A percentile compares a stretch with the other conserved stretches of the same genome.
These are phyloP conservation scores for Taxillus chinensis DNA, from an alignment of 164 flowering plant genomes.

Conservation along the genomic window DNA sequence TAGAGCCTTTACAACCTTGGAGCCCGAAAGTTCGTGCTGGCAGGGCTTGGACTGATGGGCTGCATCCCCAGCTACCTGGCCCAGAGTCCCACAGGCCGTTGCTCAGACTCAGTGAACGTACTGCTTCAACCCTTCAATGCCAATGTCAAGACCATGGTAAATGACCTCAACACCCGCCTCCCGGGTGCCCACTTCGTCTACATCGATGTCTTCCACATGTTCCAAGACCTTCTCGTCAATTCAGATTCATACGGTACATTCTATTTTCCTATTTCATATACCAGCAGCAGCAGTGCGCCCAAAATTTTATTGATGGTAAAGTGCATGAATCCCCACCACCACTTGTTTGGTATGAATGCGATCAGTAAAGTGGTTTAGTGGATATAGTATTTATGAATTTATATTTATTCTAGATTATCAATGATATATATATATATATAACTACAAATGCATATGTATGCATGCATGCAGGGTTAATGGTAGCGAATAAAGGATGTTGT, in stretches of 20 bases:
- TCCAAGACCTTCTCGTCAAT: conserved; percentile 40
- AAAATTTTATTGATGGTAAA: neutral
- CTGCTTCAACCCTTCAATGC: conserved; percentile 50
- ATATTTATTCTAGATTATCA: no score
- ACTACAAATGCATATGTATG: neutral
- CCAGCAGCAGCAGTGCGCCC: neutral
- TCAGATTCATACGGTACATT: conserved; percentile 42
- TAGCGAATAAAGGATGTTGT: conserved; percentile 67
- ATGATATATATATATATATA: neutral
- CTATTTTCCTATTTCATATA: neutral
- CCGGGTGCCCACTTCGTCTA: conserved; percentile 50
- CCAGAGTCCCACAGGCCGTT: conserved; percentile 27
- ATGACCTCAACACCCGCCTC: conserved; percentile 43
- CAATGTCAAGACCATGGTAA: conserved; percentile 46
- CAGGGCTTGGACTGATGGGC: conserved; percentile 61
- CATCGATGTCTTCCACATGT: conserved; percentile 42
- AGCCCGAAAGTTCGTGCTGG: conserved; percentile 48
- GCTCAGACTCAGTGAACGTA: conserved; percentile 50
- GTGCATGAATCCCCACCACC: neutral
- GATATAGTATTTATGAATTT: neutral
- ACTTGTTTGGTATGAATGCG: no score
- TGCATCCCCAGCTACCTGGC: conserved; percentile 77
- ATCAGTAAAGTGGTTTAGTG: neutral
- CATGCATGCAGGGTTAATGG: conserved; percentile 46
- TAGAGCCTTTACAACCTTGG: conserved; percentile 73